phyloP scores from a whole-genome alignment of 495 filamentous ascomycete species.

The Daldinia grandis region DNA sequence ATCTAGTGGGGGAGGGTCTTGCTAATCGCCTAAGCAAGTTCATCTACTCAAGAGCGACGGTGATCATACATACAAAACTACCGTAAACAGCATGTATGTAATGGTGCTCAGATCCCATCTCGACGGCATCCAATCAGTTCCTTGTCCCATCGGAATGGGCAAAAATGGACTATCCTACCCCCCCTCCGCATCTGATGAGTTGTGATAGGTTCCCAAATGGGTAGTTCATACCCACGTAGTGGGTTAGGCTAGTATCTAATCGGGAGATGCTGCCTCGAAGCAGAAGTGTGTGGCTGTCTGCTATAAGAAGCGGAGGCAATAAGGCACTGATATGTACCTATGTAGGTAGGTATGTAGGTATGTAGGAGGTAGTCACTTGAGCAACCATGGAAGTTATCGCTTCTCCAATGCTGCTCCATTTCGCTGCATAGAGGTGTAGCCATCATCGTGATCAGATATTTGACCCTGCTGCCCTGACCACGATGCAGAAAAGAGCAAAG shows the following conservation, averaged over 20 bases:
- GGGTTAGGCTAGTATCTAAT: slow-evolving; percentile 34
- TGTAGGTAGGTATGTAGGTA: not conserved
- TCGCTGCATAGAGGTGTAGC: slow-evolving; percentile 18
- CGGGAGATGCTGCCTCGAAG: slow-evolving; percentile 27
- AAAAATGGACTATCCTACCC: slow-evolving; percentile 20
- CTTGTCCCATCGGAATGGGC: slow-evolving; percentile 24
- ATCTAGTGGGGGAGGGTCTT: slow-evolving; percentile 22
- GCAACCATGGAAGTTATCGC: slow-evolving; percentile 14
- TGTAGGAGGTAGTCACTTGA: slow-evolving; percentile 7
- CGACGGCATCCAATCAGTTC: slow-evolving; percentile 41
- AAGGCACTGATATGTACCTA: not conserved
- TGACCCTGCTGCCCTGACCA: slow-evolving; percentile 1
- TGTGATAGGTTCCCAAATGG: slow-evolving; percentile 24
- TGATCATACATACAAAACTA: slow-evolving; percentile 33
- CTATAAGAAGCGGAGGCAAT: not conserved
- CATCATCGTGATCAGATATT: slow-evolving; percentile 3
- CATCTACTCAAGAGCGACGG: slow-evolving; percentile 16
- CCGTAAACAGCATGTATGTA: slow-evolving; percentile 28
- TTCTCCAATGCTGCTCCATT: slow-evolving; percentile 7
- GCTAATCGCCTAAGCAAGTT: slow-evolving; percentile 30
- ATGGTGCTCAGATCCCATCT: slow-evolving; percentile 40
- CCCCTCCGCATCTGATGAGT: slow-evolving; percentile 29
- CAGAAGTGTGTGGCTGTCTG: slow-evolving; percentile 12
- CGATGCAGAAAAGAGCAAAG: slow-evolving; percentile 12
- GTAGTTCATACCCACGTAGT: slow-evolving; percentile 31